Percentiles rank a stretch among this genome's conserved stretches.
phyloP scores from a whole-genome alignment of 1,284 basidiomycete genomes.

The Coniferiporia weirii region DNA sequence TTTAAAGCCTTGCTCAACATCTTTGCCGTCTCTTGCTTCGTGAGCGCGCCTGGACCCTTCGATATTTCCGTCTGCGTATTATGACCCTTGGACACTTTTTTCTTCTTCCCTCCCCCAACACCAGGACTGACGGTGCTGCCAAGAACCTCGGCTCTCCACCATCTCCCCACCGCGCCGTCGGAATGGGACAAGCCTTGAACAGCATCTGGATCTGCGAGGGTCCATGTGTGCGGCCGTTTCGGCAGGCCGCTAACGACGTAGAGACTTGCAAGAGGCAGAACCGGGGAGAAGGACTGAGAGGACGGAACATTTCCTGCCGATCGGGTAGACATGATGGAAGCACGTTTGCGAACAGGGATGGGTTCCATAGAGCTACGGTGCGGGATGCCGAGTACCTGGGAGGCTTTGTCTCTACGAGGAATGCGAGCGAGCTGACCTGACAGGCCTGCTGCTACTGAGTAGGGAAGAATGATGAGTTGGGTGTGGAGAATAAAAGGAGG shows the following conservation, averaged over 20 bases:
- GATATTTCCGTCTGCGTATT: slow-evolving; percentile 53
- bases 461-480: not conserved
- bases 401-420: slow-evolving; percentile 46
- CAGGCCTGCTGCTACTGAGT: slow-evolving; percentile 5
- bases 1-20: slow-evolving; percentile 89
- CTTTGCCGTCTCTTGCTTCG: slow-evolving; percentile 79
- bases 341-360: slow-evolving; percentile 66
- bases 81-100: slow-evolving; percentile 59
- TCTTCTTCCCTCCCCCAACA: slow-evolving; percentile 48
- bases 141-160: slow-evolving; percentile 93
- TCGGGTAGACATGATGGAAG: slow-evolving; percentile 71
- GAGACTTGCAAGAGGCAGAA: slow-evolving; percentile 71
- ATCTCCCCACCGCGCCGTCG: slow-evolving; percentile 84
- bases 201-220: slow-evolving; percentile 84
- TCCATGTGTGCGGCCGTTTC: slow-evolving; percentile 89
- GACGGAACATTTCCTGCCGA: slow-evolving; percentile 56
- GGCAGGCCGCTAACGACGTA: slow-evolving; percentile 82
- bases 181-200: slow-evolving; percentile 79
- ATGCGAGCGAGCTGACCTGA: slow-evolving; percentile 16
- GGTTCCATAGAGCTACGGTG: slow-evolving; percentile 76
- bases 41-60: slow-evolving; percentile 68
- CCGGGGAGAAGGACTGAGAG: slow-evolving; percentile 47
- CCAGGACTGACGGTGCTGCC: slow-evolving; percentile 85
- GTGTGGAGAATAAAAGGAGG: not conserved
- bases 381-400: slow-evolving; percentile 65